phyloP scores from a whole-genome alignment of 225 moss, liverwort and hornwort genomes.

The Sphagnum tenellum region DNA sequence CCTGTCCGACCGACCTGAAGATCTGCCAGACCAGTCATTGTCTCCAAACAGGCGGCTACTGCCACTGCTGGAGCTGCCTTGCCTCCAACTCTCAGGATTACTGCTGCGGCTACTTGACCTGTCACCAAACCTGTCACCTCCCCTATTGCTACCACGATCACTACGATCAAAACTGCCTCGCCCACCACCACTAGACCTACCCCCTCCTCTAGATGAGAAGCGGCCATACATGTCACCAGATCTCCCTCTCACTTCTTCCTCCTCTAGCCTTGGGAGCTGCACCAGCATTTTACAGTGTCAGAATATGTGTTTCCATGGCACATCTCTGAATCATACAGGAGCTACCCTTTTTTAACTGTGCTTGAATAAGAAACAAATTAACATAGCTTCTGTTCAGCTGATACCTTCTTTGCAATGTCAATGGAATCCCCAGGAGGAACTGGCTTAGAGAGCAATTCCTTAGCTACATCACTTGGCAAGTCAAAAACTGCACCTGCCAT shows the following conservation, averaged over 20 bases:
- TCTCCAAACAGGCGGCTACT: slow-evolving; percentile 11
- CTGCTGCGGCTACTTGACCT: slow-evolving; percentile 24
- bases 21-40: slow-evolving; percentile 11
- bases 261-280: slow-evolving; percentile 62
- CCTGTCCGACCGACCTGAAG: slow-evolving; percentile 20
- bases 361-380: no score
- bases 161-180: slow-evolving; percentile 34
- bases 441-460: slow-evolving; percentile 44
- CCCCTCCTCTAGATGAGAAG: slow-evolving; percentile 32
- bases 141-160: slow-evolving; percentile 7
- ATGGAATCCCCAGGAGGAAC: slow-evolving; percentile 40
- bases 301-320: no score
- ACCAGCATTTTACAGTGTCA: neutral
- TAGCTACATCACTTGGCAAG: slow-evolving; percentile 66
- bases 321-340: no score
- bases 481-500: slow-evolving; percentile 73
- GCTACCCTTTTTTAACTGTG: no score
- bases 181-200: slow-evolving; percentile 19
- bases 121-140: slow-evolving; percentile 16
- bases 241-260: slow-evolving; percentile 31
- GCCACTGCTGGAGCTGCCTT: neutral
- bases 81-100: slow-evolving; percentile 18
- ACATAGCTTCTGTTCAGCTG: no score
- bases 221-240: slow-evolving; percentile 72
- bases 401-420: slow-evolving; percentile 54